Evolutionary conservation across 768 basidiomycete genomes (phyloP), one percentile per base, ranked within the genome.

Genomic region (Psilocybe azurescens): DNA sequence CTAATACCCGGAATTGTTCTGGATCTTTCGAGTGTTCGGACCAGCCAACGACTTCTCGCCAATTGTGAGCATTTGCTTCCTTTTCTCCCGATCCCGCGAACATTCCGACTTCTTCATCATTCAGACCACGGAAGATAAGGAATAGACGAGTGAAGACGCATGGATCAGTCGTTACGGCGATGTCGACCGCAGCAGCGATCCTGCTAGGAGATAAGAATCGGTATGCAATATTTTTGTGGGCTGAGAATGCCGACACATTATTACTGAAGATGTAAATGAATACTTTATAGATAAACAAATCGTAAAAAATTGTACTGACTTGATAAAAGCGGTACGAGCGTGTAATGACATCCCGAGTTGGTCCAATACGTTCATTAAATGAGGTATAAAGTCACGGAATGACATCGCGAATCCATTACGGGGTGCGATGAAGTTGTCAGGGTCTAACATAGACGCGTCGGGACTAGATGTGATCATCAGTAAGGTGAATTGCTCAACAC

Each of bases 361-460:
- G 70, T 94, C 93, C 48, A 95, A 76, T n/a, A 94, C 91, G 59
- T 85, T 85, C 82, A 86, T 87, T 29, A 95, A 75, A 70, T 95
- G 93, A 7, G 89, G 87, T 49, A 94, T 79, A 65, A 94, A 95
- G 70, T 93, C 90, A 46, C 81, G 79, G 73, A 89, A 88, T 1
- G 90, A 82, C 91, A 95, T 92, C 0, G 93, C 93, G 67, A 87
- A 95, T 63, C 93, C 89, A 69, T 94, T 95, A 51, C 90, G 84
- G 8, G 91, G 90, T 1, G 89, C 86, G 62, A 95, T 86, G 68
- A 90, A 91, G 59, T 91, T 89, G 57, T 83, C 82, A 3, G 92
- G 91, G 68, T 94, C 91, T 41, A 93, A 78, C 85, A 91, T 87
- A 8, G 77, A 75, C 14, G 89, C 85, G 60, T 95, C 92, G 0